Evolutionary conservation across 306 rosid genomes (phyloP).

Genomic region (Cicer judaicum): DNA sequence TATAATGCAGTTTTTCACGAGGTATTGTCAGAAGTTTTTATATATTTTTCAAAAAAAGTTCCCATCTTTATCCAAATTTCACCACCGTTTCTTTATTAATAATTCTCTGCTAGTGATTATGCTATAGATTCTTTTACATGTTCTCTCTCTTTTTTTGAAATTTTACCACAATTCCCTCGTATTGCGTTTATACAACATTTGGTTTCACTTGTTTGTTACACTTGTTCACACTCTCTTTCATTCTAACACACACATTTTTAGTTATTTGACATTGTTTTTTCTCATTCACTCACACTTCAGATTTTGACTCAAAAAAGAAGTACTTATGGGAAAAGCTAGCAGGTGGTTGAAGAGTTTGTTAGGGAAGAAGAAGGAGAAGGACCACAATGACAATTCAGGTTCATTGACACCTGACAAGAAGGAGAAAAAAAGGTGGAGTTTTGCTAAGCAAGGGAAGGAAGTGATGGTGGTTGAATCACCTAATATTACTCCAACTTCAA

Average conservation of each 20-base stretch:
- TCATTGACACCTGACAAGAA: constrained; percentile 47
- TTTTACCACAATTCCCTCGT: not conserved
- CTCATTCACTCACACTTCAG: constrained; percentile 41
- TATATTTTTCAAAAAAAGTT: constrained; percentile 50
- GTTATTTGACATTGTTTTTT: constrained; percentile 23
- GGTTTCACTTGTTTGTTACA: constrained; percentile 39
- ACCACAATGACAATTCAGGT: constrained; percentile 49
- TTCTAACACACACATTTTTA: not conserved
- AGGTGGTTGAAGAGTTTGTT: constrained; percentile 87
- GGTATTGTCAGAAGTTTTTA: constrained; percentile 83
- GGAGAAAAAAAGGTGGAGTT: constrained; percentile 90
- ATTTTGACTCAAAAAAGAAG: constrained; percentile 38
- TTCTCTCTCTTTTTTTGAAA: constrained; percentile 36
- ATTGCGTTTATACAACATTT: constrained; percentile 35
- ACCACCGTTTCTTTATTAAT: not conserved
- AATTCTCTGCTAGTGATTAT: constrained; percentile 59
- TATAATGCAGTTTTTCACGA: constrained; percentile 95
- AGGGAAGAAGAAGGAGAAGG: constrained; percentile 82
- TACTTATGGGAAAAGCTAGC: constrained; percentile 66
- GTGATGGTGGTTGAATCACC: constrained; percentile 16
- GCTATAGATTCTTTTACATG: constrained; percentile 46
- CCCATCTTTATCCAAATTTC: constrained; percentile 51
- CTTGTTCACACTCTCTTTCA: constrained; percentile 33
- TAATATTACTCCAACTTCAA: not conserved
- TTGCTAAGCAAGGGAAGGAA: constrained; percentile 68